Evolutionary conservation across 169 alveolate genomes (phyloP), one percentile per base, ranked within the genome.

Genomic region (Plasmodium yoelii): DNA sequence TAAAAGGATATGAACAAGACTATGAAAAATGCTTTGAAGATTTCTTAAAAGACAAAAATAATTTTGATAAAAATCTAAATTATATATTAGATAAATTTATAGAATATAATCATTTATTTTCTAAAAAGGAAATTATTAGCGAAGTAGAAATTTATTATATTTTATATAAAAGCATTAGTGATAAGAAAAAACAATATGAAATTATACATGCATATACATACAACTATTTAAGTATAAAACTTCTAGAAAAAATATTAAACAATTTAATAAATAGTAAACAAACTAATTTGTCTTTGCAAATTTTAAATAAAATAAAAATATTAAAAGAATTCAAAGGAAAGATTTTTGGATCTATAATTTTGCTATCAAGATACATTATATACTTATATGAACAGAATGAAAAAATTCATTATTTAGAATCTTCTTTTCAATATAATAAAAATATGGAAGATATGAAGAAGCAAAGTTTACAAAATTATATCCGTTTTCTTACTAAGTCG

Each of bases 171-270:
- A 68, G 7, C 4, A 26, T 82, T 12, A 82, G 44, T 9, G 90
- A 82, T 47, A 59, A 82, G 42, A 82, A 82, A 82, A 82, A 82
- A 26, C 77, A 67, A 42, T 82, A 68, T 22, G 90, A 82, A 57
- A 44, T 82, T 82, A 60, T 71, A 5, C 90, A 82, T 57, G 90
- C 90, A 49, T 82, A 82, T 82, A 82, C 90, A 24, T 82, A 82
- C 57, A 82, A 82, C 49, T 56, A 82, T 49, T 34, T 82, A 19
- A 82, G 90, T 49, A 68, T 82, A 82, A 34, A 82, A 55, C 57
- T 82, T 65, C 57, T 82, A 7, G 86, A 68, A 60, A 8, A 19
- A 34, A 46, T 82, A 19, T 18, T 82, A 42, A 67, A 19, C 13
- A 53, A 82, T 56, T 18, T 77, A 28, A 28, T 82, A 67, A 60